A percentile compares a stretch with the other conserved stretches of the same genome.
phyloP scores from a whole-genome alignment of 352 stramenopile genomes.

The Globisporangium nagaii region DNA sequence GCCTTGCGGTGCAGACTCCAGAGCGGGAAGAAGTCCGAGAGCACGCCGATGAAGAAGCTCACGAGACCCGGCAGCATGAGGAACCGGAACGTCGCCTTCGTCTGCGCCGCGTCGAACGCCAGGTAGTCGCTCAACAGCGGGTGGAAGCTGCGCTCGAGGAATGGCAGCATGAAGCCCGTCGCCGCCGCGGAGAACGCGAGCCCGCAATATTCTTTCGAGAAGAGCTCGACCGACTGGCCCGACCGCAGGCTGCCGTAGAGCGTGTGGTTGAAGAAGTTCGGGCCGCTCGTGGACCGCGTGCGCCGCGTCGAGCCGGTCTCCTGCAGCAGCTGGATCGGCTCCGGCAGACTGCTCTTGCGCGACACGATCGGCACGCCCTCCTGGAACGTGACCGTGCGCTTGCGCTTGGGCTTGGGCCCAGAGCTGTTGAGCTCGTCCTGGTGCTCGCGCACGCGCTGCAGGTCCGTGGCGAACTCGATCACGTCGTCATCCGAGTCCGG shows the following conservation, averaged over 20 bases:
- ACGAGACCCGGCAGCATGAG: conserved; percentile 47
- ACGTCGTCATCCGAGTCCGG: conserved; percentile 17
- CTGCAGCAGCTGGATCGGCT: conserved; percentile 62
- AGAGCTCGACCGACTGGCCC: conserved; percentile 46
- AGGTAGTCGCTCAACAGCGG: conserved; percentile 60
- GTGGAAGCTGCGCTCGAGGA: conserved; percentile 55
- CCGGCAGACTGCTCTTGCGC: conserved; percentile 52
- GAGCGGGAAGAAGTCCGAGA: conserved; percentile 79
- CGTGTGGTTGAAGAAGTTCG: conserved; percentile 68
- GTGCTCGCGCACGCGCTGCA: conserved; percentile 5
- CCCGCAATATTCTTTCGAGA: conserved; percentile 56
- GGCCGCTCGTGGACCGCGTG: conserved; percentile 41
- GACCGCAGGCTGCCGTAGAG: conserved; percentile 64
- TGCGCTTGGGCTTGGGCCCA: conserved; percentile 28
- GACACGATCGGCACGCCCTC: conserved; percentile 50
- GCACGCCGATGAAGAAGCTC: conserved; percentile 69
- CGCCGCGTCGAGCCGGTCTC: conserved; percentile 34
- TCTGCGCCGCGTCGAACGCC: conserved; percentile 37
- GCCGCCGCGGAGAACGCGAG: conserved; percentile 51
- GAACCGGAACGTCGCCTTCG: conserved; percentile 42
- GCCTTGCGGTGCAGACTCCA: conserved; percentile 72
- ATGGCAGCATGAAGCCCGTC: conserved; percentile 60
- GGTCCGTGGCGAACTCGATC: conserved; percentile 16
- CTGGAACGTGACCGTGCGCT: conserved; percentile 58
- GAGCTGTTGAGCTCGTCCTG: conserved; percentile 11